A percentile compares a stretch with the other conserved stretches of the same genome.
Conservation (phyloP, 805 yeast genomes). For the Barnettozyma populi region DNA sequence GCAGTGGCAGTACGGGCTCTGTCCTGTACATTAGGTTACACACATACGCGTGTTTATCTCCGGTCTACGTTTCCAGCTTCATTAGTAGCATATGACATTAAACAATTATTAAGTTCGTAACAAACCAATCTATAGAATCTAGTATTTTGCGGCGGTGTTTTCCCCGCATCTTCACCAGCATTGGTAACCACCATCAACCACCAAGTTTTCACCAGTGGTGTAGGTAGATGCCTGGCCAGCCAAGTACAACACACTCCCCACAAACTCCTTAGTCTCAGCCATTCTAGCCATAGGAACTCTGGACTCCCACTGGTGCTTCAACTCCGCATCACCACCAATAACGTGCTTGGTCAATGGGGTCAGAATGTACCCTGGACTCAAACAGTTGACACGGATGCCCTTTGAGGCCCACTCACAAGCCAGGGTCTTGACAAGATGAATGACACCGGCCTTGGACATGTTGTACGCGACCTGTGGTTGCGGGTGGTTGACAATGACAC, state of each 20-base stretch:
- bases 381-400: slow-evolving; percentile 69
- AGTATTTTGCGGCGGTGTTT: neutral
- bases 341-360: slow-evolving; percentile 76
- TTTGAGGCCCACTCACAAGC: slow-evolving; percentile 81
- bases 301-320: slow-evolving; percentile 68
- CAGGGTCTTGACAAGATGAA: slow-evolving; percentile 68
- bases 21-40: too few relatives aligned
- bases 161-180: slow-evolving; percentile 60
- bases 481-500: slow-evolving; percentile 71
- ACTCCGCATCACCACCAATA: slow-evolving; percentile 47
- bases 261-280: slow-evolving; percentile 82
- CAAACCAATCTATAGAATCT: neutral
- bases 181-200: slow-evolving; percentile 84
- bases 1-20: too few relatives aligned
- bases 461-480: slow-evolving; percentile 78
- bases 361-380: slow-evolving; percentile 76
- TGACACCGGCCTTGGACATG: slow-evolving; percentile 84
- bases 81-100: neutral
- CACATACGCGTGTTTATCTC: too few relatives aligned
- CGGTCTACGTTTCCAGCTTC: too few relatives aligned
- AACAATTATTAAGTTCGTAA: neutral
- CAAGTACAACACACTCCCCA: slow-evolving; percentile 70
- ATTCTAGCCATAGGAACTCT: slow-evolving; percentile 73
- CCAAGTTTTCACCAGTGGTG: slow-evolving; percentile 79
- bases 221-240: slow-evolving; percentile 71